Evolutionary conservation across 768 basidiomycete genomes (phyloP), one percentile per base, ranked within the genome.

Genomic region (Trametes coccinea): DNA sequence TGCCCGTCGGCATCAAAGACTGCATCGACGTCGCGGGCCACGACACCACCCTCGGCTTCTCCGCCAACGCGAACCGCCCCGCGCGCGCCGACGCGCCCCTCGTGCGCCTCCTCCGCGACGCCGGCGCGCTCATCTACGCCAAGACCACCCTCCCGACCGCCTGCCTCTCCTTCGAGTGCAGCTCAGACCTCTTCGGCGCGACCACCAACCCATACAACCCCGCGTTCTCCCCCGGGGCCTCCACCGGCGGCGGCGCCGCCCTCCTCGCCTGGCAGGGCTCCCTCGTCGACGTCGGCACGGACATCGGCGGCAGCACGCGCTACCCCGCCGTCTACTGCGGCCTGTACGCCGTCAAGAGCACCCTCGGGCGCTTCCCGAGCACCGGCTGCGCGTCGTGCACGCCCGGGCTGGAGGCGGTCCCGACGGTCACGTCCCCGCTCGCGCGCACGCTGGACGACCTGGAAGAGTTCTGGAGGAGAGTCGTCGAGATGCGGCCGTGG

Each of bases 1-100:
- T 84, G 1, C 81, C 77, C 5, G 71, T 84, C 59, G 79, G 79
- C 52, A 43, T 84, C 63, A 84, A 84, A 64, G 82, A 84, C 66
- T 75, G 71, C 51, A 71, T 81, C 60, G 72, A 79, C 63, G 66
- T 84, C 52, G 71, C 72, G 44, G 82, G 81, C 2, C 75, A 78
- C 43, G 81, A 82, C 66, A 76, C 79, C 11, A 81, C 80, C 5
- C 53, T 79, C 8, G 81, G 81, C 14, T 78, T 72, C 69, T 81
- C 77, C 13, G 73, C 70, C 47, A 76, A 59, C 40, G 75, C 68
- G 50, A 75, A 70, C 58, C 73, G 68, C 51, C 80, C 76, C 9
- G 76, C 67, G 43, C 61, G 60, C 34, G 70, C 70, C 40, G 78
- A 66, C 49, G 75, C 76, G n/a, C 73, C 74, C 34, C 75, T 80